Percentiles rank a stretch among this genome's conserved stretches.
phyloP scores from a whole-genome alignment of 2,329 filamentous ascomycete species.

The Hymenoscyphus infarciens region DNA sequence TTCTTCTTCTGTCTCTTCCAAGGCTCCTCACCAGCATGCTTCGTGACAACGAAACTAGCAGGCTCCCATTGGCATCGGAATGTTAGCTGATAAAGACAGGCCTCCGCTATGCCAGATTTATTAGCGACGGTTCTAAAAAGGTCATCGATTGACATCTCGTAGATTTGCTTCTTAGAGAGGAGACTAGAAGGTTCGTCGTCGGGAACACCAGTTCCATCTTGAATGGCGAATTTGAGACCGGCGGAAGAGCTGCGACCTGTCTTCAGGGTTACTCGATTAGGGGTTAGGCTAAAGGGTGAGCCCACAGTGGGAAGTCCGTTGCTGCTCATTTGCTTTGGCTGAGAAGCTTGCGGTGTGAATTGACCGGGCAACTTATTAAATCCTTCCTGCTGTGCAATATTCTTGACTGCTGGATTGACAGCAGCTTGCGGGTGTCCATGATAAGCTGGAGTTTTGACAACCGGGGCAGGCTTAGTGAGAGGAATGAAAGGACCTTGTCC shows the following conservation, averaged over 20 bases:
- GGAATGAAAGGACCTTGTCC: not conserved
- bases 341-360: not conserved
- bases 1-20: conserved; percentile 11
- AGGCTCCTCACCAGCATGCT: conserved; percentile 2
- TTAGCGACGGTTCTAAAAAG: conserved; percentile 1
- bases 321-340: no score
- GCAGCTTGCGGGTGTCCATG: no score
- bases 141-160: not conserved
- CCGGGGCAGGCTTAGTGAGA: not conserved
- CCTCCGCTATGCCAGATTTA: not conserved
- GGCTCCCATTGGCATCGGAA: conserved; percentile 11
- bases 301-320: not conserved
- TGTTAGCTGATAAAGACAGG: not conserved
- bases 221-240: conserved; percentile 6
- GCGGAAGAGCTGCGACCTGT: not conserved
- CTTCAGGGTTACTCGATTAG: not conserved
- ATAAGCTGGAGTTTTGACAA: not conserved
- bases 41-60: not conserved
- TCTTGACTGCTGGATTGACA: no score
- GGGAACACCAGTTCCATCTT: conserved; percentile 4
- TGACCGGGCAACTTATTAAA: no score
- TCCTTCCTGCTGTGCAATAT: no score
- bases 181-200: conserved; percentile 10
- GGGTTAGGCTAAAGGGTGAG: not conserved
- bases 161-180: conserved; percentile 4